Evolutionary conservation across 2,329 filamentous ascomycete species (phyloP), one percentile per base, ranked within the genome.

Genomic region (Ascocoryne sarcoides): DNA sequence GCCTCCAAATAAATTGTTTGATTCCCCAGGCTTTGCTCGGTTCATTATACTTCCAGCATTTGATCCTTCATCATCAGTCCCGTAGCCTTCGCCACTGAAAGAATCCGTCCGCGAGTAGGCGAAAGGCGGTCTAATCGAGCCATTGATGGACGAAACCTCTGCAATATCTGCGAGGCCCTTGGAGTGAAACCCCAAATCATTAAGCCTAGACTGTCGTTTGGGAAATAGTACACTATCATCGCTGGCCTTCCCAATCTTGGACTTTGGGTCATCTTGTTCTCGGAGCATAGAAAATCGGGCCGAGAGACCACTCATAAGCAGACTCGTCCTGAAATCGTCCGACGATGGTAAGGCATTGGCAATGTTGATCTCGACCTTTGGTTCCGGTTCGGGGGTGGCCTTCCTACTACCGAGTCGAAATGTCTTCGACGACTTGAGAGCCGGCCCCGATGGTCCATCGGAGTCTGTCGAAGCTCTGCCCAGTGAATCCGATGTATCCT

Each of bases 231-330:
- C 89, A 51, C 89, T 95, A 62, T 95, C 90, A 58, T 96, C 90
- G 62, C 84, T 92, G 12, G 90, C 90, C 62, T 96, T 95, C 43
- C 90, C 90, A 21, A 95, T 73, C 60, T 88, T 84, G 2, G 87
- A 90, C 47, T 70, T 82, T 1, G 90, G 90, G 55, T 95, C 88
- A 60, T 95, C 89, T 60, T 95, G 90, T 62, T 95, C 90, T 55
- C 87, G 73, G 21, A 96, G 68, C 90, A 96, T 96, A 52, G 90
- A 96, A 62, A 98, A 98, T 5, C 92, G 80, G 10, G 89, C 87
- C 0, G 90, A 96, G 4, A 98, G 72, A 31, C 89, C 90, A 0
- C 87, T 89, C 90, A 98, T 94, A 47, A 98, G 70, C 43, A 98
- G 67, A 68, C 92, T 96, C 3, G 92, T 98, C 42, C 92, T 79